These are phyloP conservation scores for Boletus rufocinnamomeus DNA, from an alignment of 768 basidiomycete genomes.

Conservation along the genomic window DNA sequence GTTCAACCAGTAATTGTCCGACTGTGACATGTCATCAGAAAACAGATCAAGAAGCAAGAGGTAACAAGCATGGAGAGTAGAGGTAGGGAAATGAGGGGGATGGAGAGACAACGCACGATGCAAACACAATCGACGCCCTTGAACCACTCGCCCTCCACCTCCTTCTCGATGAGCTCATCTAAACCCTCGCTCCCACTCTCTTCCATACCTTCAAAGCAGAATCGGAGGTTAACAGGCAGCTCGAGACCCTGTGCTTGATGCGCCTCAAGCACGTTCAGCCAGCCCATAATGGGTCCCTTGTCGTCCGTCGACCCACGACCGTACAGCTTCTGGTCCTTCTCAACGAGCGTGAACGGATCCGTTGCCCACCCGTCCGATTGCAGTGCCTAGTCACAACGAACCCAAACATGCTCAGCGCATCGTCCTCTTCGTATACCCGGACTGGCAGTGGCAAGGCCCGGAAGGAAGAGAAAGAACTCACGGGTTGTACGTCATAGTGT, in stretches of 20 bases:
- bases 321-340: constrained; percentile 60
- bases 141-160: constrained; percentile 78
- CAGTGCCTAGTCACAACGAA: constrained; percentile 35
- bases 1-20: constrained; percentile 95
- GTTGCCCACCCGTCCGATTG: constrained; percentile 83
- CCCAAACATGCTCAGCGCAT: neutral
- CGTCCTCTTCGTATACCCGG: neutral
- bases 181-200: constrained; percentile 91
- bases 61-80: neutral
- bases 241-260: constrained; percentile 64
- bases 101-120: constrained; percentile 57
- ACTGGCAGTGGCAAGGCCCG: neutral
- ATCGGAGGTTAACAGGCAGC: constrained; percentile 86
- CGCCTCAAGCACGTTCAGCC: constrained; percentile 89
- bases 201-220: constrained; percentile 98
- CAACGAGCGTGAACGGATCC: constrained; percentile 76
- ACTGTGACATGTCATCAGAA: constrained; percentile 40
- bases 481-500: constrained; percentile 95
- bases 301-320: constrained; percentile 93
- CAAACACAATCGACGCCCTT: constrained; percentile 90
- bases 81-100: neutral
- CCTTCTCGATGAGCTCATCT: constrained; percentile 79
- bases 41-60: neutral
- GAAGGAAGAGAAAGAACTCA: constrained; percentile 33
- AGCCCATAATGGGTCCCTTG: constrained; percentile 87